Conservation (phyloP, 805 yeast species). For the Yarrowia divulgata region DNA sequence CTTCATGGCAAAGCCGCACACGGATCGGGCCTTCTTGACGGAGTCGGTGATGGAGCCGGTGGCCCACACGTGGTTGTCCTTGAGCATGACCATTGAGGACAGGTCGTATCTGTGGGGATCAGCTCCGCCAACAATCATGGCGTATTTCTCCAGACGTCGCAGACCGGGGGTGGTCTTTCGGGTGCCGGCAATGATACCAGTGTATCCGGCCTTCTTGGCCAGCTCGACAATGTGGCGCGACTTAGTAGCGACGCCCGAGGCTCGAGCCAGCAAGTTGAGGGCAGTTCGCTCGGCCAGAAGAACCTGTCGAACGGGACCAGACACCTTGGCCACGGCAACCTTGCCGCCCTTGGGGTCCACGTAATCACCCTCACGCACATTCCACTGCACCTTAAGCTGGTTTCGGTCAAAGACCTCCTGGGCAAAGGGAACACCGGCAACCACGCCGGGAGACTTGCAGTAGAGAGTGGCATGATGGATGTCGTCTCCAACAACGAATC, state of each 20-base stretch:
- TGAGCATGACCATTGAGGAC: constrained; percentile 93
- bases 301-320: constrained; percentile 80
- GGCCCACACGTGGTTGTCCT: constrained; percentile 92
- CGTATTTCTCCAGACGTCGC: constrained; percentile 85
- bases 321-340: constrained; percentile 75
- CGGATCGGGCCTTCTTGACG: constrained; percentile 74
- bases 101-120: constrained; percentile 92
- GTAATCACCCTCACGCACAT: constrained; percentile 69
- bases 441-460: constrained; percentile 80
- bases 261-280: constrained; percentile 77
- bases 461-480: constrained; percentile 74
- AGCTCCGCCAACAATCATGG: constrained; percentile 94
- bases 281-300: constrained; percentile 87
- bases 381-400: constrained; percentile 75
- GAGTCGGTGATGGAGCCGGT: constrained; percentile 92
- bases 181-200: constrained; percentile 92
- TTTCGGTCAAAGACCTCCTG: constrained; percentile 83
- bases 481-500: constrained; percentile 87
- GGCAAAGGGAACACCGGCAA: constrained; percentile 90
- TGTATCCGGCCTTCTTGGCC: constrained; percentile 73
- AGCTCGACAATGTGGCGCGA: constrained; percentile 62
- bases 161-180: constrained; percentile 98
- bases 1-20: constrained; percentile 87
- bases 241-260: constrained; percentile 87
- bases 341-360: constrained; percentile 64